Evolutionary conservation across 352 stramenopile genomes (phyloP).

Genomic region (Plasmopara muralis): DNA sequence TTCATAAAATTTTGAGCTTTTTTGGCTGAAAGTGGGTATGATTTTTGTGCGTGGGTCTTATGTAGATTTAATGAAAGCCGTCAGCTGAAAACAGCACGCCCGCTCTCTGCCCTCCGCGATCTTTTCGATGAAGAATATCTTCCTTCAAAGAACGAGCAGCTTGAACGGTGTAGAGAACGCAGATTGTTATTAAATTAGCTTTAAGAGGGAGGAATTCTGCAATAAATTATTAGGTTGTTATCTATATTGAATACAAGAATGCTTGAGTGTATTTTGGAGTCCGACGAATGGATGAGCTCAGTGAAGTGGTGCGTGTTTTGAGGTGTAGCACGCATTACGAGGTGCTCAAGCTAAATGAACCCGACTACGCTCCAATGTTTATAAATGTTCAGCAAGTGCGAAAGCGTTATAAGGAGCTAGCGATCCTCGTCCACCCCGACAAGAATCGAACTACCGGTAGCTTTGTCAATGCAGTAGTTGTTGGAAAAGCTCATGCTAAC

Average conservation of each 20-base stretch:
- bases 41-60: too few relatives aligned
- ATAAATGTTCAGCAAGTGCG: slow-evolving; percentile 27
- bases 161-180: slow-evolving; percentile 32
- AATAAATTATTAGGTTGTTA: too few relatives aligned
- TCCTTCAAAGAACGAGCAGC: slow-evolving; percentile 46
- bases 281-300: background rate
- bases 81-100: too few relatives aligned
- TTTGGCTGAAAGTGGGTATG: too few relatives aligned
- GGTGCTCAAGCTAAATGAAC: slow-evolving; percentile 29
- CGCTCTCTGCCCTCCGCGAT: slow-evolving; percentile 12
- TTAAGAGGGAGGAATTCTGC: too few relatives aligned
- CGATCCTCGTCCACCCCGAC: slow-evolving; percentile 51
- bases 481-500: background rate
- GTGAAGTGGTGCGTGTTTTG: slow-evolving; percentile 25
- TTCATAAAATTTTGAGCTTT: too few relatives aligned
- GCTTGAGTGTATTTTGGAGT: too few relatives aligned
- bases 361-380: slow-evolving; percentile 7
- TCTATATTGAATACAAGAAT: too few relatives aligned
- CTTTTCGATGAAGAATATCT: slow-evolving; percentile 61
- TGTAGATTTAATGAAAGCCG: too few relatives aligned
- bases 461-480: slow-evolving; percentile 2
- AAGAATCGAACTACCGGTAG: slow-evolving; percentile 43
- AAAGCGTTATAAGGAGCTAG: slow-evolving; percentile 43
- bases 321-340: slow-evolving; percentile 34
- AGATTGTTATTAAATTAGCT: background rate